phyloP scores from a whole-genome alignment of 495 filamentous ascomycete genomes.

The Hyaloscypha bicolor region DNA sequence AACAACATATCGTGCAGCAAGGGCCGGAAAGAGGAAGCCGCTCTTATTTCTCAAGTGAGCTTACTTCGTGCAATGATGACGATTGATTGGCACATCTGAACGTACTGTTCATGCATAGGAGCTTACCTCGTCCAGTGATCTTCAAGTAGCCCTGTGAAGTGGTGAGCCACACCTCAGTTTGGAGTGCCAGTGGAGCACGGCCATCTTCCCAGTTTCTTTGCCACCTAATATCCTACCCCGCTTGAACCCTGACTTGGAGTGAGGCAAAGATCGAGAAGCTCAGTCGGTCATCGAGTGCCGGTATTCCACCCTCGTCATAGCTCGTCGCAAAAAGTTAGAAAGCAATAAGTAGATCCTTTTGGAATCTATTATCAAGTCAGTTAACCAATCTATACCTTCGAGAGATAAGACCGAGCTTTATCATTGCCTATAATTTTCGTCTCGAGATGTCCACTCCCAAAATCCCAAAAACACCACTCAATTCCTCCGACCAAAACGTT shows the following conservation, averaged over 20 bases:
- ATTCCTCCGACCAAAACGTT: conserved; percentile 1
- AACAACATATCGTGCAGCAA: background rate
- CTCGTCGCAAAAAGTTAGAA: background rate
- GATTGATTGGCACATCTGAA: background rate
- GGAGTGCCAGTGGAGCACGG: background rate
- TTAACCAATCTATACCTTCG: background rate
- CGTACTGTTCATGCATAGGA: background rate
- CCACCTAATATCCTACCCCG: background rate
- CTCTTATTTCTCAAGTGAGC: background rate
- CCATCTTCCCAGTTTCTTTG: background rate
- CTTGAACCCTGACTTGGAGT: background rate
- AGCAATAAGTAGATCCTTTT: background rate
- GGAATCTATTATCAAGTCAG: background rate
- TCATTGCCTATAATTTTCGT: background rate
- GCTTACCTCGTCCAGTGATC: background rate
- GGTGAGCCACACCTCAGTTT: background rate
- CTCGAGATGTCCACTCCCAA: conserved; percentile 23
- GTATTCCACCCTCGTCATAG: background rate
- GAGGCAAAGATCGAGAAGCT: background rate
- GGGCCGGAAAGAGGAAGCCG: background rate
- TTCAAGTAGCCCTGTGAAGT: background rate
- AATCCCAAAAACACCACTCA: conserved; percentile 15
- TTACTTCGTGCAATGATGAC: background rate
- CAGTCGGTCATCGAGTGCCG: background rate
- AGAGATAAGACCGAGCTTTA: background rate